Conservation (phyloP, 176 grass and related monocot genomes). For the Rhynchospora tenuis region DNA sequence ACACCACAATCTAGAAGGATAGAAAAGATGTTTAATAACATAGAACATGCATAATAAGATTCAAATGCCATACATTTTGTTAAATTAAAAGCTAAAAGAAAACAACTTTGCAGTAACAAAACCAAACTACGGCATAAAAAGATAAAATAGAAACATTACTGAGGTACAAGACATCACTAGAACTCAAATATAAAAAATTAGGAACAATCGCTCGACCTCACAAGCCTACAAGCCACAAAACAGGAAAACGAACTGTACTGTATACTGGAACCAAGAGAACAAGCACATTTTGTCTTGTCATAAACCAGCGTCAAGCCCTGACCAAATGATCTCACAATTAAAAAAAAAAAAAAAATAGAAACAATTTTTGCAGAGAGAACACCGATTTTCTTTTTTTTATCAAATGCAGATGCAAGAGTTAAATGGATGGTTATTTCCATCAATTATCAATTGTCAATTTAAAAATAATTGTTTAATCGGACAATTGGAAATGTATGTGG, state of each 20-base stretch:
- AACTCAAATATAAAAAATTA: too few relatives aligned
- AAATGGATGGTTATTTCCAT: neutral
- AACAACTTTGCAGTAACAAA: neutral
- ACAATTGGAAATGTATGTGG: neutral
- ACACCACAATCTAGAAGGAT: neutral
- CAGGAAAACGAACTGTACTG: too few relatives aligned
- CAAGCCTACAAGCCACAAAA: too few relatives aligned
- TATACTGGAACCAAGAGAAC: neutral
- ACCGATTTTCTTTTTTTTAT: neutral
- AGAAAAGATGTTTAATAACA: neutral
- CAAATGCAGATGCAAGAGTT: too few relatives aligned
- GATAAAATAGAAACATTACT: neutral
- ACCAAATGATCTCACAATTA: too few relatives aligned
- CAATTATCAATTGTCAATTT: neutral
- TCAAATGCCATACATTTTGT: too few relatives aligned
- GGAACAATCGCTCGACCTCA: too few relatives aligned
- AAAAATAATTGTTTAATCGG: neutral
- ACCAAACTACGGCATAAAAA: neutral
- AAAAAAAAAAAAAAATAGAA: neutral
- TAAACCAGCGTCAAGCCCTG: too few relatives aligned
- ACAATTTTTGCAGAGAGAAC: neutral
- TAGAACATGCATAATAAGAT: neutral
- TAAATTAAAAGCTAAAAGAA: neutral
- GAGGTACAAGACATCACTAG: too few relatives aligned
- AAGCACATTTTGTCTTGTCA: too few relatives aligned